These are phyloP conservation scores for Ramaria rubella DNA, from an alignment of 768 basidiomycete genomes.

Conservation along the genomic window DNA sequence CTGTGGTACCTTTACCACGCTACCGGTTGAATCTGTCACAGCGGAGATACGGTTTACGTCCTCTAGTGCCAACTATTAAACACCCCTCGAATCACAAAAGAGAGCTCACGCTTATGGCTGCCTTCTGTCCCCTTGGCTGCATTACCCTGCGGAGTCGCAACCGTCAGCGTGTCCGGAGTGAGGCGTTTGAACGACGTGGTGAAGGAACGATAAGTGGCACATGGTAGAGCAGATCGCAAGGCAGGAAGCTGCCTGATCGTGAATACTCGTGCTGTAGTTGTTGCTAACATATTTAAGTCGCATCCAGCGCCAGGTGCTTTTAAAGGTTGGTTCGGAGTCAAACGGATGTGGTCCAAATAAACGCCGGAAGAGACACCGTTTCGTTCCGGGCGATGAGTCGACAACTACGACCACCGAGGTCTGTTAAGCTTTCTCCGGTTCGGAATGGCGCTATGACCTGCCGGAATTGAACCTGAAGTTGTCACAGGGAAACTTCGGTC, in stretches of 20 bases:
- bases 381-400: too few relatives aligned
- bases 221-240: background rate
- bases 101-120: background rate
- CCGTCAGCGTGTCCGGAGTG: background rate
- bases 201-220: background rate
- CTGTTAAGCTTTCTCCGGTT: too few relatives aligned
- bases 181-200: background rate
- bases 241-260: background rate
- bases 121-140: conserved; percentile 7
- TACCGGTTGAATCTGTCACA: background rate
- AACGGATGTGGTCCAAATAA: too few relatives aligned
- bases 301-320: conserved; percentile 38
- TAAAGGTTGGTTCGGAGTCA: too few relatives aligned
- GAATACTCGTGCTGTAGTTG: background rate
- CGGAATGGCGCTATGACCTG: too few relatives aligned
- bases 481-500: too few relatives aligned
- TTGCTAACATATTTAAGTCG: background rate
- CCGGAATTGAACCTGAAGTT: too few relatives aligned
- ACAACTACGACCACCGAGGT: too few relatives aligned
- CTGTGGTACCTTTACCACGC: background rate
- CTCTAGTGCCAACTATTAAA: background rate
- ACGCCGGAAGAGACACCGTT: too few relatives aligned
- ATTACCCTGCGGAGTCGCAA: background rate
- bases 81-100: background rate
- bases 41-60: background rate